phyloP scores from a whole-genome alignment of 352 stramenopile species.

The Pilasporangium apinafurcum region DNA sequence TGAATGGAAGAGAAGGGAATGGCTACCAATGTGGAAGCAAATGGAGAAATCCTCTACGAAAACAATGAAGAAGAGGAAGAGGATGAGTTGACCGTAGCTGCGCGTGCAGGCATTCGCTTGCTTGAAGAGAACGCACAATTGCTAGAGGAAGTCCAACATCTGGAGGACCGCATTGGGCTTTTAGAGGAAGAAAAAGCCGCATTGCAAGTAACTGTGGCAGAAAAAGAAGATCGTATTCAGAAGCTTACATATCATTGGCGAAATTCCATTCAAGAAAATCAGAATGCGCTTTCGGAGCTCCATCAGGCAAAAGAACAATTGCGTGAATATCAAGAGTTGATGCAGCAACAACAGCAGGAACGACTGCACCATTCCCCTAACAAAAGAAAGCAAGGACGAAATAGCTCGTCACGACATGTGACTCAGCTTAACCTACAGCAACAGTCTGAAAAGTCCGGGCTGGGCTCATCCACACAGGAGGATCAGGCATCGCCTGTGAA shows the following conservation, averaged over 20 bases:
- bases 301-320: constrained; percentile 29
- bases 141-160: constrained; percentile 37
- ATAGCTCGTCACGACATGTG: background rate
- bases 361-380: constrained; percentile 16
- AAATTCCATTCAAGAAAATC: constrained; percentile 54
- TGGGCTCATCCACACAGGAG: too few relatives aligned
- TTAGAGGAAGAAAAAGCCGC: constrained; percentile 27
- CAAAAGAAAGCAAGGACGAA: constrained; percentile 6
- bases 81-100: constrained; percentile 47
- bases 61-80: constrained; percentile 22
- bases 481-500: too few relatives aligned
- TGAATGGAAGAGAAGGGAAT: too few relatives aligned
- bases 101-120: constrained; percentile 56
- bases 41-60: constrained; percentile 8
- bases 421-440: background rate
- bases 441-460: background rate
- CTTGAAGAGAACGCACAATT: constrained; percentile 70
- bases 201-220: constrained; percentile 24
- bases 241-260: constrained; percentile 36
- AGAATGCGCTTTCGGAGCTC: constrained; percentile 37
- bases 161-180: constrained; percentile 35
- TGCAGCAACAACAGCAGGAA: constrained; percentile 8
- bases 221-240: constrained; percentile 29
- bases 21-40: background rate
- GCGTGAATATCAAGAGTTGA: constrained; percentile 11